A percentile compares a stretch with the other conserved stretches of the same genome.
Conservation (phyloP, 371 early-diverging fungal genomes). For the Mucor sp. region DNA sequence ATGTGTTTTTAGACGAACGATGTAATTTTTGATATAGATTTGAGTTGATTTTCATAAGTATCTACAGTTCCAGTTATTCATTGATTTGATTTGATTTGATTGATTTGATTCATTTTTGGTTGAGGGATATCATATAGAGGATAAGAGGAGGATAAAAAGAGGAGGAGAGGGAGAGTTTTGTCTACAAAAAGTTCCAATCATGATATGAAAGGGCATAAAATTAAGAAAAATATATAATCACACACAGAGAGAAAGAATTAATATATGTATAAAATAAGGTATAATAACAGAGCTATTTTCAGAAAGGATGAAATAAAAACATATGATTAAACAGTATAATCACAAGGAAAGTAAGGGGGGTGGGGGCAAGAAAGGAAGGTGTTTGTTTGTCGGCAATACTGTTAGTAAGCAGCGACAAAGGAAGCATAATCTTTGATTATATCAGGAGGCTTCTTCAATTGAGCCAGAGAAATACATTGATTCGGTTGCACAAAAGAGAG, state of each 20-base stretch:
- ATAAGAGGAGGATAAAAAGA: background rate
- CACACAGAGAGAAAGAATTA: constrained; percentile 13
- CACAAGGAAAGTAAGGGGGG: constrained; percentile 6
- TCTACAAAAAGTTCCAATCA: constrained; percentile 18
- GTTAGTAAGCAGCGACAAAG: background rate
- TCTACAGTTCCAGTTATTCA: constrained; percentile 26
- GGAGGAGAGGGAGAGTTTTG: background rate
- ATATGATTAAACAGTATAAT: constrained; percentile 11
- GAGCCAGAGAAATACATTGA: constrained; percentile 1
- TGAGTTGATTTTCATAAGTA: constrained; percentile 4
- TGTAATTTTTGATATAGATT: background rate
- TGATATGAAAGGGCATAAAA: background rate
- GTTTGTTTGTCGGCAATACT: background rate
- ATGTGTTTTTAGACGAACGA: constrained; percentile 15
- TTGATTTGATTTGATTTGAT: constrained; percentile 2
- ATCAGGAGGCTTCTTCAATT: constrained; percentile 26
- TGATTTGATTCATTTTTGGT: background rate
- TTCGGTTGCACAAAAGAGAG: background rate
- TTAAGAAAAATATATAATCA: constrained; percentile 12
- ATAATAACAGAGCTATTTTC: constrained; percentile 20
- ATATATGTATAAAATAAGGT: constrained; percentile 5
- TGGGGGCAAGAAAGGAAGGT: background rate
- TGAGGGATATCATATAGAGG: background rate
- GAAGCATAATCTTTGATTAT: constrained; percentile 2
- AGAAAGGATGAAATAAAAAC: constrained; percentile 2